A percentile compares a stretch with the other conserved stretches of the same genome.
Evolutionary conservation across 306 rosid genomes (phyloP).

Genomic region (Alnus rubra): DNA sequence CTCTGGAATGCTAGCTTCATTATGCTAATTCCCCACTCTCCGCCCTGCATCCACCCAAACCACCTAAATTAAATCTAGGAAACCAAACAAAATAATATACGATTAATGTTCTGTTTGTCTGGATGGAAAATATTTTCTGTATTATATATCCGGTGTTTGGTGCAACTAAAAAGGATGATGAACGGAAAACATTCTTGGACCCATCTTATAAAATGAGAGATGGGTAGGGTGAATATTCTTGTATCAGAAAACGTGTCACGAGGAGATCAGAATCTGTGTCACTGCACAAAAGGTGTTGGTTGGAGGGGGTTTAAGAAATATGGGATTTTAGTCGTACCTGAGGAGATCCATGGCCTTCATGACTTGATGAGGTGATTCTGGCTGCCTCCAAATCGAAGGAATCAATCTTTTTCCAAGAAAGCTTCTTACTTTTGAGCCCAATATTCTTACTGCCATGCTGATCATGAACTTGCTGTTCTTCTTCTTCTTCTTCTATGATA

Average conservation of each 20-base stretch:
- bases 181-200: too few relatives aligned
- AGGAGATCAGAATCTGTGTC: too few relatives aligned
- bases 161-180: too few relatives aligned
- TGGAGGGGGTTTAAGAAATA: too few relatives aligned
- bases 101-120: too few relatives aligned
- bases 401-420: not conserved
- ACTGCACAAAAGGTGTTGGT: too few relatives aligned
- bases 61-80: not conserved
- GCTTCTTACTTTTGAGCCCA: not conserved
- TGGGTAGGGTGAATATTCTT: too few relatives aligned
- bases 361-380: not conserved
- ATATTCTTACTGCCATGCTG: not conserved
- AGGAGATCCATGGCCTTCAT: not conserved
- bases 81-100: not conserved
- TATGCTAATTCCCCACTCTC: slow-evolving; percentile 6
- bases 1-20: slow-evolving; percentile 29
- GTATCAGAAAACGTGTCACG: too few relatives aligned
- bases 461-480: not conserved
- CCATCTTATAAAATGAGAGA: too few relatives aligned
- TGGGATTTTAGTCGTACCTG: not conserved
- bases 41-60: not conserved
- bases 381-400: not conserved
- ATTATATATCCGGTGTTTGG: too few relatives aligned
- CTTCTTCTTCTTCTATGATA: not conserved
- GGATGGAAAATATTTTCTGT: too few relatives aligned